These are phyloP conservation scores for Emericellopsis terricola DNA, from an alignment of 495 filamentous ascomycete genomes.

Conservation along the genomic window DNA sequence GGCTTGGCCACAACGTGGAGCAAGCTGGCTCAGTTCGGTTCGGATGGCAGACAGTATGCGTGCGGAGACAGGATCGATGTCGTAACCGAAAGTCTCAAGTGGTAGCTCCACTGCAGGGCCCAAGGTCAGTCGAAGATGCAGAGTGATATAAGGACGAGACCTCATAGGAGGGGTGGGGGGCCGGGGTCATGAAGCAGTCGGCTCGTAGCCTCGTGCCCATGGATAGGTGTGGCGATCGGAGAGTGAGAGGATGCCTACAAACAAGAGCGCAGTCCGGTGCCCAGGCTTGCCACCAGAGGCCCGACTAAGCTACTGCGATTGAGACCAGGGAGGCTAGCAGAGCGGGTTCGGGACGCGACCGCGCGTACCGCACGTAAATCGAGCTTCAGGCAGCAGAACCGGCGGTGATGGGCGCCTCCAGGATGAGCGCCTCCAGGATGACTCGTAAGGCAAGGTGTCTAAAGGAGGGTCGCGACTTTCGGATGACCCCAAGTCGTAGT, in stretches of 20 bases:
- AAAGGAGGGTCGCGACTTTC: too few species aligned
- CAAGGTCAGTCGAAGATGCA: conserved; percentile 2
- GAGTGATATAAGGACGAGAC: conserved; percentile 1
- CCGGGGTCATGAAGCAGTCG: neutral
- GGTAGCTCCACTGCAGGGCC: conserved; percentile 1
- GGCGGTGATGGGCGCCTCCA: too few species aligned
- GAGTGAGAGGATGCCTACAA: neutral
- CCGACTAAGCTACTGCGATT: neutral
- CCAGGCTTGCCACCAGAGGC: too few species aligned
- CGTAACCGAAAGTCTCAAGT: neutral
- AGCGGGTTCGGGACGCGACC: conserved; percentile 1
- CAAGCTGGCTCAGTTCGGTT: neutral
- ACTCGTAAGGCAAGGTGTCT: too few species aligned
- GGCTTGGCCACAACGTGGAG: neutral
- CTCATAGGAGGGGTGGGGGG: neutral
- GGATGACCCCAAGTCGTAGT: too few species aligned
- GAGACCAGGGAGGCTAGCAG: neutral
- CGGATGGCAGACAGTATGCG: neutral
- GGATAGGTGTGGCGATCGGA: too few species aligned
- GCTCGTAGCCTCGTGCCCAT: too few species aligned
- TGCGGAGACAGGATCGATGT: too few species aligned
- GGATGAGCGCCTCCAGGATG: too few species aligned
- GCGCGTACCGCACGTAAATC: neutral
- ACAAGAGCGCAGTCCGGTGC: too few species aligned
- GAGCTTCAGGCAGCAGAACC: too few species aligned